Evolutionary conservation across 108 stramenopile genomes (phyloP), one percentile per base, ranked within the genome.

Genomic region (Bacterosira constricta): DNA sequence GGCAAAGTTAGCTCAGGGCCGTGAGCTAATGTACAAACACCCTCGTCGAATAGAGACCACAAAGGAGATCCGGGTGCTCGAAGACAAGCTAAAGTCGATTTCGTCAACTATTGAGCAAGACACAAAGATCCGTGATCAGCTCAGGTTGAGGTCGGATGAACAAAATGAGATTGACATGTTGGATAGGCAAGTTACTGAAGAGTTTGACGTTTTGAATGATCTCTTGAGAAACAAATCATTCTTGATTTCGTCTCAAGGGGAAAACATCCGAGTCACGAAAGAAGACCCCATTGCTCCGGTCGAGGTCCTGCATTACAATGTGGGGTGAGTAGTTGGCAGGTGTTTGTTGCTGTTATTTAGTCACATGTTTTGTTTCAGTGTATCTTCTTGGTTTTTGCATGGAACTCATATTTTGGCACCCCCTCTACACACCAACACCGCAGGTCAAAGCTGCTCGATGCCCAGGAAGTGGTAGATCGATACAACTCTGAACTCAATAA

Each of bases 131-230:
- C 77, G 91, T 8, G 66, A 82, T 8, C 54, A 85, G 59, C 85
- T 96, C 11, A 80, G 91, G 6, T 50, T 71, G 20, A 69, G 70
- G 0, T 63, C 81, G 11, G 90, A 93, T 20, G 51, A 78, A 20
- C 94, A 90, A 74, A 77, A 79, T 61, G 82, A 88, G 26, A 83
- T 96, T 38, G 63, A 71, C 21, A 84, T 90, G 65, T 63, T 92
- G 54, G 82, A 85, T 35, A 79, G 81, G 39, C 88, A 92, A 58
- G 77, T 71, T 39, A 29, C 57, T 9, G 77, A 75, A 27, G 88
- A 90, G 12, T 38, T 65, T 25, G 85, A 79, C 20, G 34, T 32
- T 13, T 45, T 85, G 30, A 42, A 67, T n/a, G 66, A 55, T 34
- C 30, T 13, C 9, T 61, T 82, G 11, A 39, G 68, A 34, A 67